Percentiles rank a stretch among this genome's conserved stretches.
phyloP scores from a whole-genome alignment of 2,329 filamentous ascomycete genomes.

The Aureobasidium sp. region DNA sequence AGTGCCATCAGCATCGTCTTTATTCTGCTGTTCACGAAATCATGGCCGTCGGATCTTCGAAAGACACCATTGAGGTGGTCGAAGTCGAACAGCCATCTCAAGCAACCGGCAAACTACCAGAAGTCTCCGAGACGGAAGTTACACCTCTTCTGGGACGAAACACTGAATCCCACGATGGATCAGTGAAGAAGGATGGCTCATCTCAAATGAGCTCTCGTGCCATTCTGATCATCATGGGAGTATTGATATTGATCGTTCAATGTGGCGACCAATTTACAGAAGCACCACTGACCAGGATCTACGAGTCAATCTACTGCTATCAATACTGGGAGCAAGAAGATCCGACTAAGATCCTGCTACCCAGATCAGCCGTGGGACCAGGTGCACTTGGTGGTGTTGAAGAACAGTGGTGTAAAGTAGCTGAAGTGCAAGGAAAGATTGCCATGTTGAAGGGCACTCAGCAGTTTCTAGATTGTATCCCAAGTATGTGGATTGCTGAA shows the following conservation, averaged over 20 bases:
- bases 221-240: slow-evolving; percentile 20
- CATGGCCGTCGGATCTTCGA: background rate
- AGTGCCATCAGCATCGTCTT: background rate
- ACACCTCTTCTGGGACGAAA: background rate
- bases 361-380: slow-evolving; percentile 20
- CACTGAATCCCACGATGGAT: background rate
- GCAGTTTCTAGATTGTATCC: slow-evolving; percentile 37
- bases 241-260: slow-evolving; percentile 37
- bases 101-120: background rate
- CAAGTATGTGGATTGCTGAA: slow-evolving; percentile 26
- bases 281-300: slow-evolving; percentile 41
- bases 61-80: background rate
- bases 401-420: slow-evolving; percentile 41
- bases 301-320: slow-evolving; percentile 47
- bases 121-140: background rate
- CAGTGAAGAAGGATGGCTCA: background rate
- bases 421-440: slow-evolving; percentile 42
- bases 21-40: background rate
- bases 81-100: background rate
- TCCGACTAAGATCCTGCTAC: slow-evolving; percentile 21
- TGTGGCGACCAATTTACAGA: slow-evolving; percentile 30
- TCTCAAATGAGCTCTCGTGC: background rate
- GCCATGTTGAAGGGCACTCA: slow-evolving; percentile 44
- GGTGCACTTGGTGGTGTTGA: slow-evolving; percentile 25
- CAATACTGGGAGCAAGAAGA: slow-evolving; percentile 36